Evolutionary conservation across 768 basidiomycete genomes (phyloP), one percentile per base, ranked within the genome.

Genomic region (Xerocomellus dryophilus): DNA sequence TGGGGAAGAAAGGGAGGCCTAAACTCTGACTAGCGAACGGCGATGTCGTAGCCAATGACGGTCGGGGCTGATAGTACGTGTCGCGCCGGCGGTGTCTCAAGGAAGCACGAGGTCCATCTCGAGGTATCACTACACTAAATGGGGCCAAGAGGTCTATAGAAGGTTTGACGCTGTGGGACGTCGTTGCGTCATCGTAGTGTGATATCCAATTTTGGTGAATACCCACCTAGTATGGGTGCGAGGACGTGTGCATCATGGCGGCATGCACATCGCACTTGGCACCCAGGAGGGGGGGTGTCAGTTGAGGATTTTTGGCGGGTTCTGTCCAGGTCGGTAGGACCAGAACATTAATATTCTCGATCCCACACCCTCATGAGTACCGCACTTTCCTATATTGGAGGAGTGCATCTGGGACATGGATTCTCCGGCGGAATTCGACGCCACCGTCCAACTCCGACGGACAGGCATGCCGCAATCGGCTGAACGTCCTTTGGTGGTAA

Each of bases 341-440:
- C 7, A 27, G 23, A 25, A 5, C 23, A 4, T 25, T 25, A 25
- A 5, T 5, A 4, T 25, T 25, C 23, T 25, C 23, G 27, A 27
- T 29, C 10, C 32, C 11, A 32, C 31, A 9, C 27, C 27, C 27
- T 9, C 17, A 29, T 39, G 12, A 50, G 43, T 39, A 54, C 47
- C 53, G 50, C 35, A 21, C 31, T 49, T 59, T 43, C 52, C 59
- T 60, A n/a, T n/a, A n/a, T n/a, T n/a, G n/a, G n/a, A n/a, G n/a
- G n/a, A n/a, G n/a, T n/a, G n/a, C n/a, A n/a, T n/a, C n/a, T n/a
- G n/a, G n/a, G n/a, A n/a, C n/a, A n/a, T n/a, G n/a, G n/a, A n/a
- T n/a, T n/a, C n/a, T n/a, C n/a, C n/a, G n/a, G n/a, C n/a, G n/a
- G n/a, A n/a, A n/a, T n/a, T n/a, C n/a, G n/a, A n/a, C n/a, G n/a